These are phyloP conservation scores for Magnolia changhungtana DNA, from an alignment of 164 flowering plant genomes.

Conservation along the genomic window DNA sequence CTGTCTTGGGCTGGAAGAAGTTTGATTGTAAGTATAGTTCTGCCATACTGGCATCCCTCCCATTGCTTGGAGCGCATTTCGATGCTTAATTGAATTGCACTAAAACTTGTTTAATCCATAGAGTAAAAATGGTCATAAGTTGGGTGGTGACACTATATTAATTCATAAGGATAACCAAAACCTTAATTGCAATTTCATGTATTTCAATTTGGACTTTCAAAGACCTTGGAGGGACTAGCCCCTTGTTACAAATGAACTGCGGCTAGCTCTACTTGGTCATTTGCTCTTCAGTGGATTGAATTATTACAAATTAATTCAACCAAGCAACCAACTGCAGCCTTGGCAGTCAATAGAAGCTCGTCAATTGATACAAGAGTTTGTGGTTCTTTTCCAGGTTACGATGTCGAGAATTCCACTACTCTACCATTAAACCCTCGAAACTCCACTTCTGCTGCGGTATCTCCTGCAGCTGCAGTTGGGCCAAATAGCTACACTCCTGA, in stretches of 20 bases:
- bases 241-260: too few relatives aligned
- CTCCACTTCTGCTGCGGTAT: conserved; percentile 11
- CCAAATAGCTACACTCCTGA: conserved; percentile 29
- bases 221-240: neutral
- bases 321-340: neutral
- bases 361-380: neutral
- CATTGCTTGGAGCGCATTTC: neutral
- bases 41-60: neutral
- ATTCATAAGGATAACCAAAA: neutral
- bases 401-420: conserved; percentile 18
- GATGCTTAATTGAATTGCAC: neutral
- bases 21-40: conserved; percentile 60
- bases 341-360: neutral
- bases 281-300: too few relatives aligned
- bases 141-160: neutral
- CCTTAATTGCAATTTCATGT: neutral
- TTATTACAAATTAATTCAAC: too few relatives aligned
- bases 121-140: neutral
- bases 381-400: conserved; percentile 32
- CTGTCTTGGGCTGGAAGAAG: conserved; percentile 70
- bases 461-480: conserved; percentile 33
- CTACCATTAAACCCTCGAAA: conserved; percentile 21
- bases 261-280: too few relatives aligned
- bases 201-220: neutral
- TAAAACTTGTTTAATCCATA: neutral